Base-by-base conservation (phyloP, 768 basidiomycete species). In the Tephrocybe sp. region DNA sequence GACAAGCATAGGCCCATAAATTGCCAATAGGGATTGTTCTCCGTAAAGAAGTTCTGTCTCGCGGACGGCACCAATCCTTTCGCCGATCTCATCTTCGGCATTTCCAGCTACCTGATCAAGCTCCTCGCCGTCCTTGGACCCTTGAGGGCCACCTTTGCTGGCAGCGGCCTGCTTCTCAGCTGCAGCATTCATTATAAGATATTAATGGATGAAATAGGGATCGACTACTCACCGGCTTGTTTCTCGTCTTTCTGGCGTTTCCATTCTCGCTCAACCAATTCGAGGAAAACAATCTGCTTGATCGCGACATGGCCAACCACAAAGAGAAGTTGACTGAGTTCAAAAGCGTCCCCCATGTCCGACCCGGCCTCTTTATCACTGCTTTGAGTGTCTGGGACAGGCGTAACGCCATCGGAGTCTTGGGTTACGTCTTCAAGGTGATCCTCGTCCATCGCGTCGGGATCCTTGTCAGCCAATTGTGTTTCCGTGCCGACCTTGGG, bases 1-100 rank as follows among this genome's bases (percentile, higher is more conserved):
- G 18, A 94, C 86, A 10, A 97, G 78, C 77, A 98, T 82, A 0
- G 93, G 93, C 0, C 94, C 96, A 56, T 88, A 99, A 5, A 90
- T 63, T 1, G 88, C 84, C 46, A 99, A 68, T 41, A 99, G 69
- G 2, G 93, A 93, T 3, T 87, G 73, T 0, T 84, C 73, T 1
- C 94, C 92, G 58, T 91, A 93, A 12, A 98, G 72, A 41, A 98
- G 73, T 68, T 98, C 95, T 3, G 76, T 78, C 72, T 99, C 97
- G 25, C 93, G 77, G 48, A 97, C 81, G 1, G 73, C 80, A 1
- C 88, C 85, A 33, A 99, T 89, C 8, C 88, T 80, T 51, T 99
- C 97, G 12, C 94, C 97, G 58, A 98, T 96, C 61, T 99, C 97
- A 63, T 99, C 97, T 66, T 99, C 97, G 3, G 93, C 93, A 62